These are phyloP conservation scores for Hyaloscypha hepaticicola DNA, from an alignment of 495 filamentous ascomycete genomes.

Conservation along the genomic window DNA sequence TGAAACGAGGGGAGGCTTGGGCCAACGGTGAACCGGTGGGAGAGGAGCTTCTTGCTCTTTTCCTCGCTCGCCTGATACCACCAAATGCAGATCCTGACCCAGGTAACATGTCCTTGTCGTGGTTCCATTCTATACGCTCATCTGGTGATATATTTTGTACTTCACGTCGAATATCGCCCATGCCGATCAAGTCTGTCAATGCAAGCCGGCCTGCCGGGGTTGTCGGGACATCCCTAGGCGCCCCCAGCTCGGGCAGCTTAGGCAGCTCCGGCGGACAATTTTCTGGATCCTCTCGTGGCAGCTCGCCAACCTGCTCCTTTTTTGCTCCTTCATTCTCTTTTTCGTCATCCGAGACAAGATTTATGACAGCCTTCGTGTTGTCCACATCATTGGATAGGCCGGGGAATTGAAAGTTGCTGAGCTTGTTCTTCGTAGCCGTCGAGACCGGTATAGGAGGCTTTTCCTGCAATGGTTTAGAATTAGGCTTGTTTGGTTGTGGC, in stretches of 20 bases:
- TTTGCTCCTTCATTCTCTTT: slow-evolving; percentile 22
- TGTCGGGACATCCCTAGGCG: slow-evolving; percentile 50
- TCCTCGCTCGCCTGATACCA: slow-evolving; percentile 54
- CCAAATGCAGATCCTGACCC: slow-evolving; percentile 50
- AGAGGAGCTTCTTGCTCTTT: slow-evolving; percentile 80
- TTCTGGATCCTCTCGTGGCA: not conserved
- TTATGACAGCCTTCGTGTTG: slow-evolving; percentile 16
- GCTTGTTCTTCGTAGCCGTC: slow-evolving; percentile 48
- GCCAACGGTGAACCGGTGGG: slow-evolving; percentile 44
- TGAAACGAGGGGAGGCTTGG: slow-evolving; percentile 23
- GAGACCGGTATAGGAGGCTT: slow-evolving; percentile 42
- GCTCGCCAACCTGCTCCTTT: not conserved
- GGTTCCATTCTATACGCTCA: slow-evolving; percentile 73
- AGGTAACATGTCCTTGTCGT: slow-evolving; percentile 41
- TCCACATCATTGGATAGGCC: slow-evolving; percentile 11
- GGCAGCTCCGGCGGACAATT: not conserved
- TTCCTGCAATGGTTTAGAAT: slow-evolving; percentile 27
- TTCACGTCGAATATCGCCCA: slow-evolving; percentile 53
- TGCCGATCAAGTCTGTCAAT: slow-evolving; percentile 77
- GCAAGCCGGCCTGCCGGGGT: slow-evolving; percentile 75
- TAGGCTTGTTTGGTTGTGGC: slow-evolving; percentile 25
- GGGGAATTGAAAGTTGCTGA: slow-evolving; percentile 47
- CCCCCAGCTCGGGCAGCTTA: slow-evolving; percentile 17
- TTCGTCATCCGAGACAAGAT: slow-evolving; percentile 21
- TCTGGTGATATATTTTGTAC: slow-evolving; percentile 57